These are phyloP conservation scores for Suillus luteus DNA, from an alignment of 768 basidiomycete genomes.

Conservation along the genomic window DNA sequence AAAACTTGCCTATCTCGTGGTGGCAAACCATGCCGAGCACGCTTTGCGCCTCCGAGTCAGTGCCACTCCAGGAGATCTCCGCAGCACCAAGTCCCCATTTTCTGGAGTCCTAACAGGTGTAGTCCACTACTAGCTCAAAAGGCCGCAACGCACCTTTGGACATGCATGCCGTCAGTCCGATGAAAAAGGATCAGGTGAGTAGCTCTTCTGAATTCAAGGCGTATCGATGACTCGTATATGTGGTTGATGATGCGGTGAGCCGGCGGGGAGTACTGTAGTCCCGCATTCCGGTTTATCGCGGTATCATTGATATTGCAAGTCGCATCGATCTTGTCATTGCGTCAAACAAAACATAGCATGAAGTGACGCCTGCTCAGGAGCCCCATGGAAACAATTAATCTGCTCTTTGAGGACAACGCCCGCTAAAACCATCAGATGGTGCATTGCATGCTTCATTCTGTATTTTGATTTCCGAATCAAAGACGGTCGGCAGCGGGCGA, in stretches of 20 bases:
- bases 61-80: not conserved
- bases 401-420: not conserved
- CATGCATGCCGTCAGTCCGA: not conserved
- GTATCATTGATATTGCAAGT: not conserved
- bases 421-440: constrained; percentile 21
- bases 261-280: not conserved
- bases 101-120: not conserved
- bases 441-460: constrained; percentile 41
- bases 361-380: not conserved
- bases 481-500: not conserved
- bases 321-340: not conserved
- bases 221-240: not conserved
- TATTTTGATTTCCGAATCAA: not conserved
- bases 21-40: not conserved
- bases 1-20: no score
- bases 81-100: not conserved
- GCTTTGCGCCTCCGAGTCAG: not conserved
- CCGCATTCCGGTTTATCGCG: no score
- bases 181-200: not conserved
- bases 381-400: not conserved
- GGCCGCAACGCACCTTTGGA: not conserved
- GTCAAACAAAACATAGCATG: not conserved
- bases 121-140: no score
- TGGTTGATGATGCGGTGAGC: not conserved
- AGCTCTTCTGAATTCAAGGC: no score